Evolutionary conservation across 768 basidiomycete genomes (phyloP).

Genomic region (Phallus indusiatus): DNA sequence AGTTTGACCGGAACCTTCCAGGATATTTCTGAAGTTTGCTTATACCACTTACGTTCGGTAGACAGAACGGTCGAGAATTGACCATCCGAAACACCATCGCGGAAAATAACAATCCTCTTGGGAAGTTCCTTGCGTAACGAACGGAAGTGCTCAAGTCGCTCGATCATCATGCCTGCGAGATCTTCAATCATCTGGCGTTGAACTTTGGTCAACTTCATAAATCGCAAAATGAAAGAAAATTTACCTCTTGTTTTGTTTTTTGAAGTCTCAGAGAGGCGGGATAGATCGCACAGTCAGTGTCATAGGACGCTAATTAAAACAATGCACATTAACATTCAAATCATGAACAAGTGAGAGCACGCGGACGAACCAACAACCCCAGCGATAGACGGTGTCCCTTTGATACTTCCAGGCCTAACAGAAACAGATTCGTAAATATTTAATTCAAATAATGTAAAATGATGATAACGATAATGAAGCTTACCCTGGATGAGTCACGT

Average conservation of each 20-base stretch:
- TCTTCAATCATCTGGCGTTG: slow-evolving; percentile 51
- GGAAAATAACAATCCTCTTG: slow-evolving; percentile 59
- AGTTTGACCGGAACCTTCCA: too few species aligned
- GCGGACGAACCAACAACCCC: slow-evolving; percentile 63
- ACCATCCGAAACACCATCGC: slow-evolving; percentile 79
- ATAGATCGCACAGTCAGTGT: slow-evolving; percentile 62
- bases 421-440: slow-evolving; percentile 23
- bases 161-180: slow-evolving; percentile 57
- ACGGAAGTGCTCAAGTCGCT: slow-evolving; percentile 52
- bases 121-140: slow-evolving; percentile 46
- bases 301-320: slow-evolving; percentile 17
- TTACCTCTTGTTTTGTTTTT: slow-evolving; percentile 62
- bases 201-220: neutral
- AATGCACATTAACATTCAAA: neutral
- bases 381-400: slow-evolving; percentile 74
- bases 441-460: neutral
- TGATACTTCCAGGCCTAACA: slow-evolving; percentile 64
- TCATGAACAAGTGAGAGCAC: neutral
- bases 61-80: neutral
- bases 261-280: slow-evolving; percentile 69
- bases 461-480: neutral
- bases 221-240: slow-evolving; percentile 3
- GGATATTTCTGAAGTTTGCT: neutral
- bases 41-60: slow-evolving; percentile 3
- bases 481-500: slow-evolving; percentile 22